Base-by-base conservation (phyloP, 2,329 filamentous ascomycete genomes). In the Hymenotorrendiella dingleyae region DNA sequence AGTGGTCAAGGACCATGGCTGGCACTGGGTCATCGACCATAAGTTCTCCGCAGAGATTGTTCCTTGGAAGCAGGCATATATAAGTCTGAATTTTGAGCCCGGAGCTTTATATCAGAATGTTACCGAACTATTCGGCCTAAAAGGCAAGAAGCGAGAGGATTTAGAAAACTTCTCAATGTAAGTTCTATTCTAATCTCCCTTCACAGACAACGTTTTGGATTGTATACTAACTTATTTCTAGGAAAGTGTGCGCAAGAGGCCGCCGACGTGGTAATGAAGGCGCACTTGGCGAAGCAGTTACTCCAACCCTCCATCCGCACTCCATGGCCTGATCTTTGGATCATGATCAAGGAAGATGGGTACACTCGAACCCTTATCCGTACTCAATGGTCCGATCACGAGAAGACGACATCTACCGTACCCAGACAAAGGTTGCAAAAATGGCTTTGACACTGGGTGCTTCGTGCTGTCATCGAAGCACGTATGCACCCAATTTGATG, bases 21-120 rank as follows among this genome's bases (percentile, higher is more conserved):
- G 29, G 16, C 36, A 23, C 23, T 47, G 52, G 12, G 40, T 45
- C 28, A 42, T 76, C 32, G 56, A 71, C 0, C 80, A 85, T 49
- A 50, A 72, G 1, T 83, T 81, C 55, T 80, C 74, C 43, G 77
- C 73, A 6, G 81, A 84, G 58, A 82, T 82, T 30, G 77, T 76
- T 20, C 67, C 72, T 0, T 76, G 69, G 55, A 84, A 84, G 54
- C 79, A 83, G 56, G 72, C 73, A 0, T 84, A 80, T 54, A 81
- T 84, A 45, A 66, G 74, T 37, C 65, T 76, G 16, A 84, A 84
- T 55, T 75, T 76, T 28, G 61, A 65, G 28, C 70, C 69, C 1
- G 61, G 60, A 0, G 52, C 72, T 4, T 63, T 84, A 16, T 82
- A 81, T 47, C 66, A 76, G 6, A 78, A 84, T 59, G 71, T 82